Percentiles rank a stretch among this genome's conserved stretches.
These are phyloP conservation scores for Eucalyptus curtisii DNA, from an alignment of 345 rosid genomes.

Conservation along the genomic window DNA sequence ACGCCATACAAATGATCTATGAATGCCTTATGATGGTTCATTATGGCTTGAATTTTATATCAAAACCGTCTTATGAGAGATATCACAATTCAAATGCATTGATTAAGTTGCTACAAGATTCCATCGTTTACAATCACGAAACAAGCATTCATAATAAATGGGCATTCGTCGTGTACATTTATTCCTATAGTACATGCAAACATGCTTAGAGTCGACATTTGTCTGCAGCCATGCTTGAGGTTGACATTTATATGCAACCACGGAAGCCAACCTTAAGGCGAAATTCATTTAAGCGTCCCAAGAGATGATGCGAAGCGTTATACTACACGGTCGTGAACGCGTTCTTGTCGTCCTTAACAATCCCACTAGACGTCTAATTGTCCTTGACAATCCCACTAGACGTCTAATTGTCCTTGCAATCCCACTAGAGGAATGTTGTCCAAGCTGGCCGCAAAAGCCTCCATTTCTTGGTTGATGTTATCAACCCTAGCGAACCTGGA, in stretches of 20 bases:
- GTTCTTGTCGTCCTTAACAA: background rate
- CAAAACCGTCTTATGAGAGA: background rate
- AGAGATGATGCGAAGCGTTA: background rate
- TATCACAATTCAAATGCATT: background rate
- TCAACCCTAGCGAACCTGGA: background rate
- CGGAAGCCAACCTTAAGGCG: background rate
- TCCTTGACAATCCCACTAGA: background rate
- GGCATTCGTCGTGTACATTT: background rate
- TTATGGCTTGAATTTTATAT: background rate
- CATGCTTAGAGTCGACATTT: background rate
- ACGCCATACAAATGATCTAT: too few relatives aligned
- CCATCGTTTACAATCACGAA: background rate
- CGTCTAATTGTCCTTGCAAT: too few relatives aligned
- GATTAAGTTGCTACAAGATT: background rate
- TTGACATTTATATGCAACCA: background rate
- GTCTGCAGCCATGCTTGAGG: too few relatives aligned
- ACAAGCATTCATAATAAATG: background rate
- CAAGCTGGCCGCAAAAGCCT: background rate
- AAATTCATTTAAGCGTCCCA: background rate
- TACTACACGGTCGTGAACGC: background rate
- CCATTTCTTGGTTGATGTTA: background rate
- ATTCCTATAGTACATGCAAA: background rate
- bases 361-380: background rate
- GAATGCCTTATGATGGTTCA: too few relatives aligned
- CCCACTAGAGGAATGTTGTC: too few relatives aligned